Evolutionary conservation across 495 filamentous ascomycete species (phyloP).

Genomic region (Podospora bellae-mahoneyi): DNA sequence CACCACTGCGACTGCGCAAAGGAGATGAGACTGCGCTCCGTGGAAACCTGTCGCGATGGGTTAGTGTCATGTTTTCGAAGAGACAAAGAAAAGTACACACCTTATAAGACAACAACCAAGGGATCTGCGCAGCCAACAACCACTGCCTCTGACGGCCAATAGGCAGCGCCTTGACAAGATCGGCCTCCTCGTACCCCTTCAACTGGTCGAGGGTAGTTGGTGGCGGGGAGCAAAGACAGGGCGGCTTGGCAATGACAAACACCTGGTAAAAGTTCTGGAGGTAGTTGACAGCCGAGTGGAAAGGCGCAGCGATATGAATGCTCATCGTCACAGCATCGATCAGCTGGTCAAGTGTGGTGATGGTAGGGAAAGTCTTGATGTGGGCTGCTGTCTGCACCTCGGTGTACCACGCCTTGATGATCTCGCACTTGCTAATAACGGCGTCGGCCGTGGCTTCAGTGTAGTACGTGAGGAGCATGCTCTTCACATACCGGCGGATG

Average conservation of each 20-base stretch:
- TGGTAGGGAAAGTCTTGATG: constrained; percentile 53
- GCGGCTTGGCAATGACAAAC: constrained; percentile 47
- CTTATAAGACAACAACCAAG: constrained; percentile 43
- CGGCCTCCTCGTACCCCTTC: constrained; percentile 27
- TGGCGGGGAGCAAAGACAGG: constrained; percentile 35
- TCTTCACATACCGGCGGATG: constrained; percentile 37
- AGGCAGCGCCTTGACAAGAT: constrained; percentile 41
- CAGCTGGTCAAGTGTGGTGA: constrained; percentile 78
- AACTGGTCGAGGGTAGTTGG: constrained; percentile 32
- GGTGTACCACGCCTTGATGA: constrained; percentile 37
- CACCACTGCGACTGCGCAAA: constrained; percentile 36
- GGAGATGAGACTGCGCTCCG: constrained; percentile 37
- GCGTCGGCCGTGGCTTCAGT: constrained; percentile 20
- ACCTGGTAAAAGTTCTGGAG: constrained; percentile 49
- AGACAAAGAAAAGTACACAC: constrained; percentile 11
- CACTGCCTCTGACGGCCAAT: constrained; percentile 40
- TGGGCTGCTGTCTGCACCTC: constrained; percentile 35
- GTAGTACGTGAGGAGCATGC: constrained; percentile 29
- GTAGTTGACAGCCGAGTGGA: constrained; percentile 50
- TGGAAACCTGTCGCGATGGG: no score
- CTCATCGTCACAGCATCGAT: constrained; percentile 71
- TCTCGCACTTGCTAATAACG: constrained; percentile 27
- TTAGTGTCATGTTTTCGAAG: constrained; percentile 14
- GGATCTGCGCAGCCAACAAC: constrained; percentile 42
- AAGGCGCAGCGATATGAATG: constrained; percentile 50